Evolutionary conservation across 2,329 filamentous ascomycete species (phyloP).

Genomic region (Lasiodiplodia sp.): DNA sequence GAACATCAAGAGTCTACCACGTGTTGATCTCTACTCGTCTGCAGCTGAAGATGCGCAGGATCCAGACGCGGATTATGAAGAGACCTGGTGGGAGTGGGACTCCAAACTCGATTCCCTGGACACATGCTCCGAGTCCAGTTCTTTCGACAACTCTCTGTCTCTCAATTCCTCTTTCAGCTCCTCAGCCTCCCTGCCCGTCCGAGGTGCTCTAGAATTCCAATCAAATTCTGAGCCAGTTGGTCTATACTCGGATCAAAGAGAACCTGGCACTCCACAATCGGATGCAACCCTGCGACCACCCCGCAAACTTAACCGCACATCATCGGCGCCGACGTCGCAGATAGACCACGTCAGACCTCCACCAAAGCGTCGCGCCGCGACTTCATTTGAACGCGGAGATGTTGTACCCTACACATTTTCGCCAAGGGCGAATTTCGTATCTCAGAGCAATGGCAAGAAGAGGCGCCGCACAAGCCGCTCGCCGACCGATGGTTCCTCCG

Average conservation of each 20-base stretch:
- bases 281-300: conserved; percentile 39
- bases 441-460: conserved; percentile 46
- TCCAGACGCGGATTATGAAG: conserved; percentile 61
- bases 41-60: conserved; percentile 52
- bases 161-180: conserved; percentile 36
- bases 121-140: conserved; percentile 56
- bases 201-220: conserved; percentile 24
- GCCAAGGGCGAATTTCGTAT: conserved; percentile 25
- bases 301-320: conserved; percentile 38
- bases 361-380: conserved; percentile 33
- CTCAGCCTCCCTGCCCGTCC: conserved; percentile 33
- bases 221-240: conserved; percentile 32
- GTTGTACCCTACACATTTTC: not conserved
- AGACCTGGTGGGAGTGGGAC: conserved; percentile 73
- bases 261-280: conserved; percentile 47
- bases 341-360: conserved; percentile 34
- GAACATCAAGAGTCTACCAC: conserved; percentile 67
- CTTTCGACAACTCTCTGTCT: conserved; percentile 37
- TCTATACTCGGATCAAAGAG: conserved; percentile 40
- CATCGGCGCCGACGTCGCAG: conserved; percentile 38
- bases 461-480: conserved; percentile 54
- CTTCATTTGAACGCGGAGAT: not conserved
- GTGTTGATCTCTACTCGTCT: conserved; percentile 54
- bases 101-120: conserved; percentile 68
- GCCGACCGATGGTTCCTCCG: conserved; percentile 39